Evolutionary conservation across 306 rosid species (phyloP).

Genomic region (Prinsepia uniflora): DNA sequence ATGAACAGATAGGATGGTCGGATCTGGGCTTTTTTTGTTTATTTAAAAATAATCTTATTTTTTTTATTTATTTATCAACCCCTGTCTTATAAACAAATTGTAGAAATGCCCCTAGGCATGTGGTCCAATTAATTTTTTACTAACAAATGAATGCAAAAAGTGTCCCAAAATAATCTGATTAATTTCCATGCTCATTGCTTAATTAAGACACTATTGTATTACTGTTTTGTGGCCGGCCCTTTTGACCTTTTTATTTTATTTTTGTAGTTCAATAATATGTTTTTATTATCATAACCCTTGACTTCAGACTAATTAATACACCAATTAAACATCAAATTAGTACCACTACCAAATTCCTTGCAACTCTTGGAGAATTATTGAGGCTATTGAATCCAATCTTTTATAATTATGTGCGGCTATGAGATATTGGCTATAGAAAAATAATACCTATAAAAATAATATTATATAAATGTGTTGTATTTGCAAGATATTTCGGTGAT

Average conservation of each 20-base stretch:
- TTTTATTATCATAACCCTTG: background rate
- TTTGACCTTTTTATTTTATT: background rate
- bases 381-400: background rate
- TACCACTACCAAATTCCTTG: background rate
- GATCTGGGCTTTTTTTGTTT: background rate
- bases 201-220: too few relatives aligned
- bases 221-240: constrained; percentile 1
- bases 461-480: too few relatives aligned
- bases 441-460: too few relatives aligned
- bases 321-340: background rate
- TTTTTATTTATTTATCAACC: background rate
- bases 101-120: constrained; percentile 1
- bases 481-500: too few relatives aligned
- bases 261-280: background rate
- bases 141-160: background rate
- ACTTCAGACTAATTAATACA: too few relatives aligned
- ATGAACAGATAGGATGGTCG: constrained; percentile 14
- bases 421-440: background rate
- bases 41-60: background rate
- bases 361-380: constrained; percentile 1
- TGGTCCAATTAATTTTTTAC: background rate
- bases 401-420: background rate
- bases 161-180: background rate
- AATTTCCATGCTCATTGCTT: too few relatives aligned
- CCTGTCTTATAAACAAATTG: background rate